These are phyloP conservation scores for Starmerella stellata DNA, from an alignment of 805 yeast species.

Conservation along the genomic window DNA sequence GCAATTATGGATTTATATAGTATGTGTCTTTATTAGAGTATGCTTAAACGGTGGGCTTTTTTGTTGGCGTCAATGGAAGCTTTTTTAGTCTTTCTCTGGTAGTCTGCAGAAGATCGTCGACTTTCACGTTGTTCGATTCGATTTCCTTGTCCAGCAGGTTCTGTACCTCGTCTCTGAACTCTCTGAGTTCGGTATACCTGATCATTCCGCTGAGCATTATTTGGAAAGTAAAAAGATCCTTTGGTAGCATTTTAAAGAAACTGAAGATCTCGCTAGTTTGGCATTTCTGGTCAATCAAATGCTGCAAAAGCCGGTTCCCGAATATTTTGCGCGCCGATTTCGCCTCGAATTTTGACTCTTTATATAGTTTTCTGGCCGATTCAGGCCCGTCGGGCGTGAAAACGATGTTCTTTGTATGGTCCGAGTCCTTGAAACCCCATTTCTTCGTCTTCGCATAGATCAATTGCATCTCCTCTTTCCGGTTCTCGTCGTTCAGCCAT, in stretches of 20 bases:
- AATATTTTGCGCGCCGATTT: conserved; percentile 8
- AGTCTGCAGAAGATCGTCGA: conserved; percentile 14
- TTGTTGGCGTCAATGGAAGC: conserved; percentile 1
- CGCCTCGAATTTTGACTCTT: conserved; percentile 2
- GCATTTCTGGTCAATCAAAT: conserved; percentile 1
- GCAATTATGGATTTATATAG: too few relatives aligned
- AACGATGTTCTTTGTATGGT: conserved; percentile 8
- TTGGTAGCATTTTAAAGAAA: conserved; percentile 14
- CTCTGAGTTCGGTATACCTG: conserved; percentile 4
- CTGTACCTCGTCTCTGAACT: conserved; percentile 12
- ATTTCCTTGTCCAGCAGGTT: conserved; percentile 11
- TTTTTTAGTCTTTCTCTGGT: conserved; percentile 9
- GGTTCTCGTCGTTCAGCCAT: conserved; percentile 10
- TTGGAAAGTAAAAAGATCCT: conserved; percentile 17
- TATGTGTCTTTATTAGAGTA: background rate
- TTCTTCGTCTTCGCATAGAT: conserved; percentile 16
- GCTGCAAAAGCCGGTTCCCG: conserved; percentile 14
- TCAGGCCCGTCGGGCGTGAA: conserved; percentile 9
- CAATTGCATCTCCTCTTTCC: conserved; percentile 1
- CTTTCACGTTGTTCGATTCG: conserved; percentile 13
- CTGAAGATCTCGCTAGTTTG: conserved; percentile 11
- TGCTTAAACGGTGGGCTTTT: background rate
- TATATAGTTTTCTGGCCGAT: conserved; percentile 14
- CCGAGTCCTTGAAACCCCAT: conserved; percentile 17
- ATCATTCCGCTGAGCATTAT: conserved; percentile 17